Conservation (phyloP, 768 basidiomycete genomes). For the Pisolithus marmoratus region DNA sequence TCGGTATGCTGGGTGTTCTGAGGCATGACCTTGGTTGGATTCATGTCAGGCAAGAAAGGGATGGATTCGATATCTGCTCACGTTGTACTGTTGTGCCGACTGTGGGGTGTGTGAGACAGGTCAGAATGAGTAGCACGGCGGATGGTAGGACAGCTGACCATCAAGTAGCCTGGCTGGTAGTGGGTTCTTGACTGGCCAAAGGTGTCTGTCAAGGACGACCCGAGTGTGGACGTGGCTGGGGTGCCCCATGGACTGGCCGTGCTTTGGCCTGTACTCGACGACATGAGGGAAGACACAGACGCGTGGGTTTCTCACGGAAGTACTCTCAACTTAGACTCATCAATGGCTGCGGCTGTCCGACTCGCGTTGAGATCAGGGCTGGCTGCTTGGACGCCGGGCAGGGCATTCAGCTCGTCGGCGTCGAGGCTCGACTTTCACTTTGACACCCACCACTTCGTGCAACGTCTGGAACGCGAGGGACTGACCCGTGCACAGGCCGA, state of each 20-base stretch:
- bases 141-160: constrained; percentile 53
- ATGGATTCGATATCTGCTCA: constrained; percentile 19
- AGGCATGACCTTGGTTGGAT: constrained; percentile 27
- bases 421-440: constrained; percentile 64
- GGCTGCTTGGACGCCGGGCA: neutral
- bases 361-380: too few relatives aligned
- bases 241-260: constrained; percentile 48
- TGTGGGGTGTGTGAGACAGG: constrained; percentile 16
- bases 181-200: constrained; percentile 69
- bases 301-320: too few relatives aligned
- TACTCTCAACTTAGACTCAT: too few relatives aligned
- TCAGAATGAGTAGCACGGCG: neutral
- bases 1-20: constrained; percentile 61
- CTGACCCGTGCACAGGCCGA: constrained; percentile 89
- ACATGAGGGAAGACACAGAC: constrained; percentile 5
- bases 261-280: constrained; percentile 39
- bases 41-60: neutral
- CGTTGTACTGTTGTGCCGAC: constrained; percentile 62
- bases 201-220: constrained; percentile 56
- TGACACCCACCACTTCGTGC: constrained; percentile 93
- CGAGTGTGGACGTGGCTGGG: constrained; percentile 39
- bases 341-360: too few relatives aligned
- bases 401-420: constrained; percentile 27
- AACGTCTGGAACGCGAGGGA: constrained; percentile 84
- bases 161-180: constrained; percentile 76